Conservation (phyloP, 2,329 filamentous ascomycete species). For the Xylariomycetidae sp. region DNA sequence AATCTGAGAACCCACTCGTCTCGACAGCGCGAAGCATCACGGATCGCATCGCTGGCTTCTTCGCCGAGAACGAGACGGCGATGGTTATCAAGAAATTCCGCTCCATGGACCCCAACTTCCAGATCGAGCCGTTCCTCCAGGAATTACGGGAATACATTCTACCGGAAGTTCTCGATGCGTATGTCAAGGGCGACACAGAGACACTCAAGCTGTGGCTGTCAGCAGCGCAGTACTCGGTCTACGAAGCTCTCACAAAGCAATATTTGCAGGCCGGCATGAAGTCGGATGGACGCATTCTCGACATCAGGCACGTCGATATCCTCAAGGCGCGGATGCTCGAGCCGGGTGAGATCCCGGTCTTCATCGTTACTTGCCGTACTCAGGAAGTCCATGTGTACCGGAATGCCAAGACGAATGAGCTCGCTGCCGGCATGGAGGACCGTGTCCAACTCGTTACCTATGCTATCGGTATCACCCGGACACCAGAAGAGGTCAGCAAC, state of each 20-base stretch:
- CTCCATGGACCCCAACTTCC: constrained; percentile 90
- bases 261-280: constrained; percentile 90
- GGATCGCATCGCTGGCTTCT: constrained; percentile 89
- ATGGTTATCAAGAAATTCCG: constrained; percentile 98
- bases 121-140: constrained; percentile 87
- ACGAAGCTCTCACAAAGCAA: constrained; percentile 93
- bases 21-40: constrained; percentile 90
- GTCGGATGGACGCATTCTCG: constrained; percentile 89
- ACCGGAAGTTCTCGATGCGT: constrained; percentile 93
- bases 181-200: constrained; percentile 91
- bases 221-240: constrained; percentile 92
- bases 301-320: constrained; percentile 92
- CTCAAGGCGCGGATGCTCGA: constrained; percentile 74
- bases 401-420: constrained; percentile 80
- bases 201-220: constrained; percentile 93
- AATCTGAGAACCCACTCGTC: constrained; percentile 95
- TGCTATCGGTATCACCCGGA: constrained; percentile 89
- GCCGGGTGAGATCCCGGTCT: constrained; percentile 84
- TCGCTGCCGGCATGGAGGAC: constrained; percentile 97
- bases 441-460: constrained; percentile 98
- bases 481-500: constrained; percentile 94
- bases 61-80: constrained; percentile 96
- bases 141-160: constrained; percentile 98
- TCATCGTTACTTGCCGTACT: constrained; percentile 92
- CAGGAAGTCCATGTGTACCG: constrained; percentile 97